Evolutionary conservation across 768 basidiomycete species (phyloP).

Genomic region (Clavaria fumosa): DNA sequence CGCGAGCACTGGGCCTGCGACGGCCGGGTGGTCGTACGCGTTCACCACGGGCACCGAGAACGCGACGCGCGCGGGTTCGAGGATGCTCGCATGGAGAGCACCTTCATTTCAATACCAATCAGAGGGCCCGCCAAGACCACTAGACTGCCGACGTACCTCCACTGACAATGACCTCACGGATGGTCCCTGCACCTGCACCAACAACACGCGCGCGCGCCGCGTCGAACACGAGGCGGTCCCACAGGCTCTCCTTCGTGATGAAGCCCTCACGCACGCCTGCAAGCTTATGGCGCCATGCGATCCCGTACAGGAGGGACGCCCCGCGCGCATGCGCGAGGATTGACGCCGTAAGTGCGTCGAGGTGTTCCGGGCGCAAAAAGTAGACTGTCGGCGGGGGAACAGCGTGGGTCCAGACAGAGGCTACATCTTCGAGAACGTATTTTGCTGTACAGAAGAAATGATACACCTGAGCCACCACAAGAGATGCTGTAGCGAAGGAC

Average conservation of each 20-base stretch:
- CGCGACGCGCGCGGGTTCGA: constrained; percentile 55
- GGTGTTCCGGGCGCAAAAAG: constrained; percentile 54
- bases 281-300: constrained; percentile 71
- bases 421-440: constrained; percentile 31
- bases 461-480: background rate
- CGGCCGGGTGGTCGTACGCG: constrained; percentile 41
- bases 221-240: constrained; percentile 71
- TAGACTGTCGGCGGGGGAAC: constrained; percentile 66
- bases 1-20: constrained; percentile 66
- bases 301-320: constrained; percentile 35
- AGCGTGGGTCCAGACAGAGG: constrained; percentile 32
- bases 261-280: constrained; percentile 57
- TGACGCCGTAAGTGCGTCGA: constrained; percentile 34
- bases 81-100: constrained; percentile 27
- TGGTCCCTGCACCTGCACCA: constrained; percentile 41
- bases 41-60: constrained; percentile 67
- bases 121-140: constrained; percentile 1
- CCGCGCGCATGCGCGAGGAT: constrained; percentile 41
- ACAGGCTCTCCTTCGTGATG: constrained; percentile 62
- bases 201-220: constrained; percentile 43
- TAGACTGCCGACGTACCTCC: constrained; percentile 35
- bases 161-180: constrained; percentile 57
- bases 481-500: constrained; percentile 6
- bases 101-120: constrained; percentile 21
- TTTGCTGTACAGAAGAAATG: constrained; percentile 10